Evolutionary conservation across 2,329 filamentous ascomycete species (phyloP).

Genomic region (Aspergillus sp.): DNA sequence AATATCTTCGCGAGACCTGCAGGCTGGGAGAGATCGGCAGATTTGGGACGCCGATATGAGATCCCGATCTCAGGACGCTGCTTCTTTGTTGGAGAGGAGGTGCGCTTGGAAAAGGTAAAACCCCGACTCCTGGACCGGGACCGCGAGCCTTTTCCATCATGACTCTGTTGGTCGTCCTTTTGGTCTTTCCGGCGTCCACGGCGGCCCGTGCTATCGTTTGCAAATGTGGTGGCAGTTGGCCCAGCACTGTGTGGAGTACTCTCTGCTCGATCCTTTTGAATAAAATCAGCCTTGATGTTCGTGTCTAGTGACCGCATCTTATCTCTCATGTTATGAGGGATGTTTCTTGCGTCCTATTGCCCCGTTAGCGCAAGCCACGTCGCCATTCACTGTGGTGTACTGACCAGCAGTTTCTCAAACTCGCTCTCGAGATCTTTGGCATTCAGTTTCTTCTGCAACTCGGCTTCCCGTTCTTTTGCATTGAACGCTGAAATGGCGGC

Average conservation of each 20-base stretch:
- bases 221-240: slow-evolving; percentile 25
- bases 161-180: slow-evolving; percentile 37
- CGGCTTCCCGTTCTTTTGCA: slow-evolving; percentile 51
- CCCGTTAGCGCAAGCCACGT: slow-evolving; percentile 6
- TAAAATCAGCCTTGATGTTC: slow-evolving; percentile 93
- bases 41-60: slow-evolving; percentile 69
- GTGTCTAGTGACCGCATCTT: slow-evolving; percentile 90
- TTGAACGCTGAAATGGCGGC: slow-evolving; percentile 65
- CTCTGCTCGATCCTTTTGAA: slow-evolving; percentile 81
- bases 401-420: slow-evolving; percentile 61
- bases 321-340: slow-evolving; percentile 88
- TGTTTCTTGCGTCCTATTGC: slow-evolving; percentile 78
- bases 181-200: slow-evolving; percentile 44
- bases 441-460: slow-evolving; percentile 46
- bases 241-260: slow-evolving; percentile 50
- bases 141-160: slow-evolving; percentile 47
- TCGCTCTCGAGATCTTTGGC: slow-evolving; percentile 59
- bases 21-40: slow-evolving; percentile 65
- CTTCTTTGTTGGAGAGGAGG: slow-evolving; percentile 71
- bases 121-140: slow-evolving; percentile 66
- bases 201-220: slow-evolving; percentile 28
- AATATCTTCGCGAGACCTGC: slow-evolving; percentile 56
- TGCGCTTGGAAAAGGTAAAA: slow-evolving; percentile 74
- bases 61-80: slow-evolving; percentile 65
- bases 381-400: slow-evolving; percentile 23